Percentiles rank a stretch among this genome's conserved stretches.
These are phyloP conservation scores for Penicillium soppii DNA, from an alignment of 495 filamentous ascomycete species.

Conservation along the genomic window DNA sequence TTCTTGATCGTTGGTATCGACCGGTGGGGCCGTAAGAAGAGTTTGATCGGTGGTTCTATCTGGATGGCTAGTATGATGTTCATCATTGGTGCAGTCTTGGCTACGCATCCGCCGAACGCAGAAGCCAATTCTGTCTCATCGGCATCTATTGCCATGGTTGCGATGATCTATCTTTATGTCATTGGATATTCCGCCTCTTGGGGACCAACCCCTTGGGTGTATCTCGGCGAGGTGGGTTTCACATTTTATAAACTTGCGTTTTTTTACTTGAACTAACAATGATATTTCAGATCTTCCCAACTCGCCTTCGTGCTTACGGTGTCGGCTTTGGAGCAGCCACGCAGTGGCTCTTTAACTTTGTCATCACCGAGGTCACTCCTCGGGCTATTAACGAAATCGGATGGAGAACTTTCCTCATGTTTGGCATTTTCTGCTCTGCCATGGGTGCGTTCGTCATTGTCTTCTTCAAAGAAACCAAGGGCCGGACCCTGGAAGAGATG, in stretches of 20 bases:
- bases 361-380: constrained; percentile 39
- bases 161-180: constrained; percentile 57
- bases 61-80: constrained; percentile 70
- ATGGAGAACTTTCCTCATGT: constrained; percentile 57
- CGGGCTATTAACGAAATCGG: constrained; percentile 46
- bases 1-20: constrained; percentile 71
- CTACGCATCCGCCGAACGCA: constrained; percentile 40
- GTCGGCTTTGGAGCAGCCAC: constrained; percentile 64
- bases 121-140: constrained; percentile 25
- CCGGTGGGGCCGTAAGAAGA: constrained; percentile 63
- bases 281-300: constrained; percentile 66
- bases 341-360: constrained; percentile 48
- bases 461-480: constrained; percentile 63
- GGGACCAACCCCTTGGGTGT: constrained; percentile 52
- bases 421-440: constrained; percentile 48
- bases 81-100: constrained; percentile 71
- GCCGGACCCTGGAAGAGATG: constrained; percentile 49
- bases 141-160: constrained; percentile 48
- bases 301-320: constrained; percentile 67
- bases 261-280: constrained; percentile 1
- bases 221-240: constrained; percentile 44
- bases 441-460: constrained; percentile 41
- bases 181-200: constrained; percentile 43
- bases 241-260: background rate
- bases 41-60: constrained; percentile 66